Evolutionary conservation across 306 rosid species (phyloP).

Genomic region (Rubus parviflorus): DNA sequence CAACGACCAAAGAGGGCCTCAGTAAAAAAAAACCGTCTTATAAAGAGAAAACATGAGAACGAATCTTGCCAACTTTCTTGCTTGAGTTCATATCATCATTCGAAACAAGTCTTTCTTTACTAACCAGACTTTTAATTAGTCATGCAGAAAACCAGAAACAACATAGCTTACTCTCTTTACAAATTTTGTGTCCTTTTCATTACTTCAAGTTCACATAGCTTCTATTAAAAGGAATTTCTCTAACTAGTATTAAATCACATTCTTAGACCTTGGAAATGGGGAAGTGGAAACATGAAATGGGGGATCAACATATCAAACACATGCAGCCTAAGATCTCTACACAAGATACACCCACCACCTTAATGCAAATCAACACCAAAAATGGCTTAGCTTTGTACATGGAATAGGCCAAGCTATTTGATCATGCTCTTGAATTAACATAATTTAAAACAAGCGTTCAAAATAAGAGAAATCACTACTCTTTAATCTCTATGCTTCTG

Average conservation of each 20-base stretch:
- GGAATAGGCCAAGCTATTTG: neutral
- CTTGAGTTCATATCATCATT: neutral
- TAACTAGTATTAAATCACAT: neutral
- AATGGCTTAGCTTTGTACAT: neutral
- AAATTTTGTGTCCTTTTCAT: neutral
- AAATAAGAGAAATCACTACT: no score
- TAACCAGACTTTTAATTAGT: neutral
- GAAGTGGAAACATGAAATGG: neutral
- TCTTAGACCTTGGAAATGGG: neutral
- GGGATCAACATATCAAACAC: neutral
- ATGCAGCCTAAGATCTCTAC: no score
- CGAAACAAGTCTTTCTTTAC: neutral
- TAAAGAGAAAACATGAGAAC: no score
- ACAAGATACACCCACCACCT: neutral
- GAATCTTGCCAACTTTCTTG: neutral
- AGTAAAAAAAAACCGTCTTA: no score
- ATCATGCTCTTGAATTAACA: neutral
- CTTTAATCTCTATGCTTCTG: no score
- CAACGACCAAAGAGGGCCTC: no score
- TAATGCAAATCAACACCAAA: neutral
- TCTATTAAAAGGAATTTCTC: neutral
- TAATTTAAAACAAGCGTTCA: no score
- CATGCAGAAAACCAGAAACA: neutral
- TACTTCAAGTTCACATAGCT: neutral
- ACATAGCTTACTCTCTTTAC: neutral